phyloP scores from a whole-genome alignment of 1,284 basidiomycete species.

The Trichosporon coremiiforme region DNA sequence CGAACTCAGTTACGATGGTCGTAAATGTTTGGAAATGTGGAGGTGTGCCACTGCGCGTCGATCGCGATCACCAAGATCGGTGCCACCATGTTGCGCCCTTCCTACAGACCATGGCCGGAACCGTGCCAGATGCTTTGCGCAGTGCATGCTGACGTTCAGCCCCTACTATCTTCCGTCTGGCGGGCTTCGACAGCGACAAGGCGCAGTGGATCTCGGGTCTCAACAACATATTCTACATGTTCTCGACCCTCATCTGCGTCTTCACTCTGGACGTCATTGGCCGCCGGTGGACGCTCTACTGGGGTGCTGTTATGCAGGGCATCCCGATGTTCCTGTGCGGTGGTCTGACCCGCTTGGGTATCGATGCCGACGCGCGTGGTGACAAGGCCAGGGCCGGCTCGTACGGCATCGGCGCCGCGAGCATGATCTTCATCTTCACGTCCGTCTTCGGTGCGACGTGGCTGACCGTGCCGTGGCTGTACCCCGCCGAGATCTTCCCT shows the following conservation, averaged over 20 bases:
- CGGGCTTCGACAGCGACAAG: slow-evolving; percentile 44
- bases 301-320: slow-evolving; percentile 37
- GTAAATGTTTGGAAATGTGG: no score
- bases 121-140: no score
- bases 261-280: slow-evolving; percentile 39
- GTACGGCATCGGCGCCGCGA: slow-evolving; percentile 37
- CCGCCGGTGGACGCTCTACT: slow-evolving; percentile 40
- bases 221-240: slow-evolving; percentile 50
- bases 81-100: not conserved
- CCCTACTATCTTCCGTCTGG: slow-evolving; percentile 35
- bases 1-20: no score
- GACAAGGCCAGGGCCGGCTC: slow-evolving; percentile 27
- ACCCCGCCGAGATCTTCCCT: slow-evolving; percentile 49
- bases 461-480: slow-evolving; percentile 47
- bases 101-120: no score
- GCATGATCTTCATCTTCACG: slow-evolving; percentile 43
- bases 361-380: slow-evolving; percentile 30
- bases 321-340: slow-evolving; percentile 55
- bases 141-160: slow-evolving; percentile 23
- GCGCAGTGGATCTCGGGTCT: slow-evolving; percentile 43
- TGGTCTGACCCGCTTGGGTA: slow-evolving; percentile 36
- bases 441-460: slow-evolving; percentile 44
- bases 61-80: not conserved
- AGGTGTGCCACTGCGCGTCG: no score
- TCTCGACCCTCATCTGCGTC: slow-evolving; percentile 49